Conservation (phyloP, 768 basidiomycete genomes). For the Artomyces pyxidatus region DNA sequence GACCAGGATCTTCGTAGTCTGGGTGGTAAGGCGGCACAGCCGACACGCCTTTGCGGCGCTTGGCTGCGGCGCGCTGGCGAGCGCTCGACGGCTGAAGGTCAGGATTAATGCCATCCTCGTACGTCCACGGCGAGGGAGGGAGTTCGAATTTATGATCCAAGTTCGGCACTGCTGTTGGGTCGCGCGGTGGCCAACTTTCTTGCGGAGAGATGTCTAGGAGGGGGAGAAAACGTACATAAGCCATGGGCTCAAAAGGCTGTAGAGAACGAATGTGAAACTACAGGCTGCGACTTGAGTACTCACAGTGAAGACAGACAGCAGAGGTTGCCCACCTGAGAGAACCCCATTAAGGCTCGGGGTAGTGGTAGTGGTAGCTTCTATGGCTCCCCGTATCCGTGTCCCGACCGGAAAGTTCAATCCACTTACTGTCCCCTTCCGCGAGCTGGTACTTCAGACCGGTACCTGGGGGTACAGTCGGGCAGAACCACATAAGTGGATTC, state of each 20-base stretch:
- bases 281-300: not conserved
- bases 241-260: not conserved
- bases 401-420: constrained; percentile 31
- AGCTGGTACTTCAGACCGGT: constrained; percentile 75
- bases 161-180: constrained; percentile 35
- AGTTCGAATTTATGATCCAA: constrained; percentile 37
- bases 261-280: not conserved
- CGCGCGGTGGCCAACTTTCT: constrained; percentile 64
- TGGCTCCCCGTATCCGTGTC: not conserved
- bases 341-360: not conserved
- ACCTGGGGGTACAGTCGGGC: constrained; percentile 59
- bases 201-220: constrained; percentile 6
- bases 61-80: constrained; percentile 20
- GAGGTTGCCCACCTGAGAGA: constrained; percentile 1
- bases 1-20: constrained; percentile 44
- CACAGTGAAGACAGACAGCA: not conserved
- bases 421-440: constrained; percentile 69
- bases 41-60: constrained; percentile 28
- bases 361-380: too few species aligned
- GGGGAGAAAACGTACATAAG: not conserved
- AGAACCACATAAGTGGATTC: constrained; percentile 78
- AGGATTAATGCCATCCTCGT: constrained; percentile 77
- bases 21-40: constrained; percentile 72
- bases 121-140: constrained; percentile 76
- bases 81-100: constrained; percentile 48